Evolutionary conservation across 306 rosid genomes (phyloP), one percentile per base, ranked within the genome.

Genomic region (Nissolia schottii): DNA sequence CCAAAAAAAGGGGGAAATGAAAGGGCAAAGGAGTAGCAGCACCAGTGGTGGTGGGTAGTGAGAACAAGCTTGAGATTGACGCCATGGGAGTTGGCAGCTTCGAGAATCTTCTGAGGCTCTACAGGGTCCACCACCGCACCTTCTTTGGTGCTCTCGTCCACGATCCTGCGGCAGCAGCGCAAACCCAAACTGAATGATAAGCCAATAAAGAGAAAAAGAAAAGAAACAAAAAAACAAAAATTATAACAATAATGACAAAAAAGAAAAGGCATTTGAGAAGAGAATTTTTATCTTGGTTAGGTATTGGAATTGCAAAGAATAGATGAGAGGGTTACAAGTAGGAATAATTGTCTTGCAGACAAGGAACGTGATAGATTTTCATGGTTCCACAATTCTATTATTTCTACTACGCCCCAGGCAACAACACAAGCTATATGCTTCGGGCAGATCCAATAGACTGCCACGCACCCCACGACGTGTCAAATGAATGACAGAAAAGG

Each of bases 1-100:
- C 11, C 1, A 32, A 6, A 6, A 32, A 54, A 24, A 23, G 24
- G 0, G 15, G 1, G 2, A 10, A 16, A 8, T 29, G 16, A 29
- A 3, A 31, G 37, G 16, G 41, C 10, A 3, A 16, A 46, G 41
- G 19, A 58, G 43, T 34, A 16, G 50, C 15, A 49, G 24, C 43
- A 82, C 98, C 97, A 89, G 86, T 94, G 98, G 79, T 94, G 98
- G 71, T 94, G 98, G 31, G 98, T 94, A 45, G 98, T 94, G 84
- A 94, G 96, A 66, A 91, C 96, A 76, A 91, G 59, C 84, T 94
- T 94, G 82, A 94, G 74, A 55, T 64, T 61, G 46, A 76, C 81
- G 9, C 94, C 94, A 5, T 82, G 90, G 11, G 87, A 80, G 54
- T 79, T 82, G 23, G 97, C 89, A 73, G 31, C 87, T 71, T 89